These are phyloP conservation scores for Geranium rotundifolium DNA, from an alignment of 345 rosid genomes.

Conservation along the genomic window DNA sequence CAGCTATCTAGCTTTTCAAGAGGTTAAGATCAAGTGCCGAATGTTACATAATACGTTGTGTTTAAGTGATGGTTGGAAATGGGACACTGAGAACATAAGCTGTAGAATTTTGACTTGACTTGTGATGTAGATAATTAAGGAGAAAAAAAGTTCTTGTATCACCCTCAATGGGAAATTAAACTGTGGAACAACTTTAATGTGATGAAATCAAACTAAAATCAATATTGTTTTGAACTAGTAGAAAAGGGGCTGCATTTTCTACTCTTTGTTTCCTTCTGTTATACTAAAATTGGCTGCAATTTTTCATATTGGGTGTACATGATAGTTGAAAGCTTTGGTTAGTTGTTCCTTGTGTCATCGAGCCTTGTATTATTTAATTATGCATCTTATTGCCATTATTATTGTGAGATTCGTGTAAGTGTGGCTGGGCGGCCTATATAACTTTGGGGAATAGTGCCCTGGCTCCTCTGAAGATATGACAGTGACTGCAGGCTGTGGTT, in stretches of 20 bases:
- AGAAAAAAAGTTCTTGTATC: too few relatives aligned
- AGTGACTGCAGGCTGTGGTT: neutral
- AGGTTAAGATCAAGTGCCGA: neutral
- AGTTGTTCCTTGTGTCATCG: neutral
- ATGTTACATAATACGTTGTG: too few relatives aligned
- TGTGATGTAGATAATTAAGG: too few relatives aligned
- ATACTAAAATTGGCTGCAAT: neutral
- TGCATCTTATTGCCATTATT: neutral
- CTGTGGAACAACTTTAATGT: neutral
- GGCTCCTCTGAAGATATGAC: neutral
- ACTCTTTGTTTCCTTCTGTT: neutral
- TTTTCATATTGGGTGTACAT: neutral
- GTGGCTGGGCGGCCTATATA: too few relatives aligned
- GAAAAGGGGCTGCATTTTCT: neutral
- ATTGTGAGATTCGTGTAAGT: neutral
- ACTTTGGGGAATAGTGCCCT: neutral
- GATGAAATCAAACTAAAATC: neutral
- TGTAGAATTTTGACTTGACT: neutral
- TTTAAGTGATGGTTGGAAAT: too few relatives aligned
- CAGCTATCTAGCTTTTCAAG: neutral
- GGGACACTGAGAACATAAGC: too few relatives aligned
- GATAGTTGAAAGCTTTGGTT: neutral
- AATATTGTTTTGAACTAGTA: neutral
- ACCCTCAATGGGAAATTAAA: neutral
- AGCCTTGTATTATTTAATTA: neutral